Evolutionary conservation across 164 flowering plant species (phyloP).

Genomic region (Vitis vinifera): ASM3070453v1 NC_081812.1:22335501-22336000

Average conservation of each 20-base stretch:
- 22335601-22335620: not conserved
- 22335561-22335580: not conserved
- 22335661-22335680: not conserved
- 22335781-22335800: slow-evolving; percentile 41
- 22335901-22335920: not conserved
- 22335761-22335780: slow-evolving; percentile 70
- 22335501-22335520: slow-evolving; percentile 20
- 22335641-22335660: not conserved
- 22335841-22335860: slow-evolving; percentile 59
- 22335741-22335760: slow-evolving; percentile 70
- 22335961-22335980: slow-evolving; percentile 21
- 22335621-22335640: not conserved
- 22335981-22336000: slow-evolving; percentile 69
- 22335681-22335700: slow-evolving; percentile 14
- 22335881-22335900: slow-evolving; percentile 21
- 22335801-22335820: slow-evolving; percentile 36
- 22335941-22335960: not conserved
- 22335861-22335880: slow-evolving; percentile 68
- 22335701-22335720: slow-evolving; percentile 18
- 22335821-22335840: slow-evolving; percentile 46
- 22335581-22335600: not conserved
- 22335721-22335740: slow-evolving; percentile 29
- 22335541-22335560: not conserved
- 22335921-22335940: not conserved
- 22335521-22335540: slow-evolving; percentile 8